Evolutionary conservation across 257 asterid genomes (phyloP).

Genomic region (Jaltomata sinuosa): DNA sequence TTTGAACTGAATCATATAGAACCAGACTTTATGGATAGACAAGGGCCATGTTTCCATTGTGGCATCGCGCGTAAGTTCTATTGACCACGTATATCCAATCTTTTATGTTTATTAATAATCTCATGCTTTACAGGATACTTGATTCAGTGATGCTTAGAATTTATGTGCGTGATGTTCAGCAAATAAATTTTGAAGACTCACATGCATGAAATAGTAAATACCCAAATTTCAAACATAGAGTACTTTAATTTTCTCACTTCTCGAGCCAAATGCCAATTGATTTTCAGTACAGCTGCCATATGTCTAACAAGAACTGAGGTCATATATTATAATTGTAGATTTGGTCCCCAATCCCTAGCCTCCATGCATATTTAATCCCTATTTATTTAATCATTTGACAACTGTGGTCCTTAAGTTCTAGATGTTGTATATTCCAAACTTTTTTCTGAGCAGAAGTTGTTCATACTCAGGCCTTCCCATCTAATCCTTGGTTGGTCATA

Average conservation of each 20-base stretch:
- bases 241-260: background rate
- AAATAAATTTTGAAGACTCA: background rate
- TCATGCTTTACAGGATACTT: background rate
- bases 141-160: background rate
- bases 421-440: background rate
- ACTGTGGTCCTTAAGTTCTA: background rate
- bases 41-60: slow-evolving; percentile 21
- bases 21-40: slow-evolving; percentile 5
- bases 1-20: background rate
- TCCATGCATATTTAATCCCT: background rate
- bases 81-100: background rate
- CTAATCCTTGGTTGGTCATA: too few relatives aligned
- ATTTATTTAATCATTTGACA: background rate
- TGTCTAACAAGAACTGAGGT: background rate
- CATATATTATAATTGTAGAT: background rate
- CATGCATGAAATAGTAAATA: background rate
- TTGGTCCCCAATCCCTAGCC: background rate
- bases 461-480: too few relatives aligned
- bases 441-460: background rate
- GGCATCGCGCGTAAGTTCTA: slow-evolving; percentile 13
- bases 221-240: background rate
- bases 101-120: background rate
- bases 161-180: background rate
- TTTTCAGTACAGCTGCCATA: background rate
- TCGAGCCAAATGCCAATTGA: background rate